Evolutionary conservation across 805 yeast genomes (phyloP).

Genomic region (Metschnikowia orientalis): DNA sequence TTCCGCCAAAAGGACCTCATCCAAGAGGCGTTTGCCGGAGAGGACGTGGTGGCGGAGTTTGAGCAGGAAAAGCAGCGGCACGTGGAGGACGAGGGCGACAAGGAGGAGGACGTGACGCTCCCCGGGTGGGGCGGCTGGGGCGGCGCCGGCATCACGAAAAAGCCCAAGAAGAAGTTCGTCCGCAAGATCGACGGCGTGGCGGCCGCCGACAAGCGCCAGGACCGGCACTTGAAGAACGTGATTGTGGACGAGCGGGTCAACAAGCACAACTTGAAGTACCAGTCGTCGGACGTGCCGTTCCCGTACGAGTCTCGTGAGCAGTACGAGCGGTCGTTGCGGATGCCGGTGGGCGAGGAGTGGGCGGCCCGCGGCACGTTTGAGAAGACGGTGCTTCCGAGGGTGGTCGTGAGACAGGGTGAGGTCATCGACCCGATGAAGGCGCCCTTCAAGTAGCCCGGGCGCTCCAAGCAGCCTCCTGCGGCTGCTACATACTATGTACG

Average conservation of each 20-base stretch:
- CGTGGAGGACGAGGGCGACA: slow-evolving; percentile 75
- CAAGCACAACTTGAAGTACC: slow-evolving; percentile 81
- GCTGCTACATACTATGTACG: too few species aligned
- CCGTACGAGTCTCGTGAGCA: slow-evolving; percentile 92
- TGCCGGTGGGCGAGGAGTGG: slow-evolving; percentile 99
- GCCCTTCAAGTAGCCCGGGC: slow-evolving; percentile 56
- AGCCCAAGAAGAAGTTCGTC: slow-evolving; percentile 55
- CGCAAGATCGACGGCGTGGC: slow-evolving; percentile 76
- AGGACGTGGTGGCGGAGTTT: slow-evolving; percentile 83
- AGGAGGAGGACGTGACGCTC: slow-evolving; percentile 75
- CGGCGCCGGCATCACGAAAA: slow-evolving; percentile 46
- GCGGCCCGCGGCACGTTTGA: slow-evolving; percentile 83
- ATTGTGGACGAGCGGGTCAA: slow-evolving; percentile 84
- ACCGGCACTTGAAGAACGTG: slow-evolving; percentile 71
- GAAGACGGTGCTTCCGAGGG: slow-evolving; percentile 81
- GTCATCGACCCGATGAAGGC: slow-evolving; percentile 90
- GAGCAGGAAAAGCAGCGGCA: slow-evolving; percentile 67
- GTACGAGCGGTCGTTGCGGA: slow-evolving; percentile 86
- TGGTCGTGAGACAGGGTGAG: slow-evolving; percentile 79
- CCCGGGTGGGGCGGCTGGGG: slow-evolving; percentile 99
- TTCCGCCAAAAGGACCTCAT: slow-evolving; percentile 80
- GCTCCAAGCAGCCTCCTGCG: too few species aligned
- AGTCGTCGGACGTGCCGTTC: slow-evolving; percentile 87
- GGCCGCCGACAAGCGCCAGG: slow-evolving; percentile 66
- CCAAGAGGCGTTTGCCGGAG: slow-evolving; percentile 94